These are phyloP conservation scores for Symbiodinium natans DNA, from an alignment of 73 alveolate genomes.

Conservation along the genomic window DNA sequence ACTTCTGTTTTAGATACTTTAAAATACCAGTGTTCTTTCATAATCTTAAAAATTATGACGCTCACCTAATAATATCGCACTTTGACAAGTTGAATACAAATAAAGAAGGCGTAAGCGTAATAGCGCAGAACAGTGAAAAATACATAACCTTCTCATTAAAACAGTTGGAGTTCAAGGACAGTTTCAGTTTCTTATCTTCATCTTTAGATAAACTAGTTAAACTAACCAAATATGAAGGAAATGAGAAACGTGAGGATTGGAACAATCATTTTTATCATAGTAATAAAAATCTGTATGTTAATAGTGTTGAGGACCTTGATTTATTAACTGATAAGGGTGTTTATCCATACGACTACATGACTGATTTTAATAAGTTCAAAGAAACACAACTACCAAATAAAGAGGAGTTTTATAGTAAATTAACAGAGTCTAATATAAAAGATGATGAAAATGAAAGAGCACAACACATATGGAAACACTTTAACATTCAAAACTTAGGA, in stretches of 20 bases:
- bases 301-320: not conserved
- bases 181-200: too few relatives aligned
- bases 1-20: too few relatives aligned
- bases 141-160: slow-evolving; percentile 35
- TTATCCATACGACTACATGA: slow-evolving; percentile 44
- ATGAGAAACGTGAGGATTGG: not conserved
- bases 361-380: slow-evolving; percentile 29
- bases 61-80: too few relatives aligned
- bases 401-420: too few relatives aligned
- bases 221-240: too few relatives aligned
- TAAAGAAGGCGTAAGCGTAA: slow-evolving; percentile 12
- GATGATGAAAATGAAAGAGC: slow-evolving; percentile 48
- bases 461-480: too few relatives aligned
- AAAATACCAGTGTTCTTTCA: too few relatives aligned
- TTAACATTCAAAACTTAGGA: slow-evolving; percentile 14
- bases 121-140: slow-evolving; percentile 36
- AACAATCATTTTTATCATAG: not conserved
- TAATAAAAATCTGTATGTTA: slow-evolving; percentile 2
- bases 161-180: too few relatives aligned
- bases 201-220: too few relatives aligned
- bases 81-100: too few relatives aligned
- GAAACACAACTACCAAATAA: slow-evolving; percentile 57
- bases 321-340: slow-evolving; percentile 27
- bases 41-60: too few relatives aligned
- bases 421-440: not conserved